These are phyloP conservation scores for Neophaeococcomyces aloes DNA, from an alignment of 2,329 filamentous ascomycete genomes.

Conservation along the genomic window DNA sequence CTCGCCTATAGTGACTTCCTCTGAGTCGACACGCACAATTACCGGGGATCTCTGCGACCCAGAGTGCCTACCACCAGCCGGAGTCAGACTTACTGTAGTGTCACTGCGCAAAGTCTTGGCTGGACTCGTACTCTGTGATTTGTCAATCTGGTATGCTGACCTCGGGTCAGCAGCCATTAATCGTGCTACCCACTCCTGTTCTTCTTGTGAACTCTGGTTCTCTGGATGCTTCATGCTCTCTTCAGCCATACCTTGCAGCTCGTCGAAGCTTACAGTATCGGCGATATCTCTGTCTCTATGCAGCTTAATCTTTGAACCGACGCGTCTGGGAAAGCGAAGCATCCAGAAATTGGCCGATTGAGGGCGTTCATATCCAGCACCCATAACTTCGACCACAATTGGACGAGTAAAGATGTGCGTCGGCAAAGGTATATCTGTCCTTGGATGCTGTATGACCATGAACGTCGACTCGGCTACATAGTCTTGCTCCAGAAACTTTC, in stretches of 20 bases:
- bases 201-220: conserved; percentile 50
- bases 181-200: conserved; percentile 49
- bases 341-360: conserved; percentile 61
- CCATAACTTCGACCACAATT: conserved; percentile 68
- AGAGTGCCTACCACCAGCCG: not conserved
- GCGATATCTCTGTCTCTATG: conserved; percentile 63
- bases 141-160: conserved; percentile 4
- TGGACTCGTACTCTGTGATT: conserved; percentile 5
- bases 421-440: conserved; percentile 25
- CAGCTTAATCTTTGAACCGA: conserved; percentile 52
- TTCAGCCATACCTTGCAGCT: conserved; percentile 58
- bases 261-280: conserved; percentile 58
- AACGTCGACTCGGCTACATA: conserved; percentile 29
- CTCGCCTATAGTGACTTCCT: not conserved
- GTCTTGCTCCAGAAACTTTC: conserved; percentile 37
- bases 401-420: conserved; percentile 51
- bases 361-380: conserved; percentile 66
- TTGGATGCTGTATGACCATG: not conserved
- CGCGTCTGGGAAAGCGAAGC: conserved; percentile 58
- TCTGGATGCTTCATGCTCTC: conserved; percentile 41
- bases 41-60: not conserved
- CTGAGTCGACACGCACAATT: not conserved
- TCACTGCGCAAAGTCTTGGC: conserved; percentile 4
- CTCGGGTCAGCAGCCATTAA: conserved; percentile 44
- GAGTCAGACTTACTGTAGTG: conserved; percentile 1